phyloP scores from a whole-genome alignment of 768 basidiomycete genomes.

The Suillus paluster region DNA sequence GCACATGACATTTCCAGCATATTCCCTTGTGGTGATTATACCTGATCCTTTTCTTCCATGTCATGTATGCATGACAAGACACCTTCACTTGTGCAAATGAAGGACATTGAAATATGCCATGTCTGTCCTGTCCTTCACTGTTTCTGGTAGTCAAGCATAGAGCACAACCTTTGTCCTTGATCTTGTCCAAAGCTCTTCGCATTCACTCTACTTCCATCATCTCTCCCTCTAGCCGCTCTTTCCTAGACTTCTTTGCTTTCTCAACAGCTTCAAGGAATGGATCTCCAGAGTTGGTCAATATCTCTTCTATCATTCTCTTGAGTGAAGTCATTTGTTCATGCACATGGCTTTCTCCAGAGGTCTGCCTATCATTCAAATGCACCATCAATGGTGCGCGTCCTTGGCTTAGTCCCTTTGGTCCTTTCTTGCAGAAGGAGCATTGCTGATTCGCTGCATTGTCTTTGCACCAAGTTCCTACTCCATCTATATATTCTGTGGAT shows the following conservation, averaged over 20 bases:
- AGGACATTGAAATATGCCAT: not conserved
- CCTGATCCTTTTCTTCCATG: constrained; percentile 3
- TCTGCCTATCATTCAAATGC: too few relatives aligned
- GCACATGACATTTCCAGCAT: constrained; percentile 15
- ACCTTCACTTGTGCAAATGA: not conserved
- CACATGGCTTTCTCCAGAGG: too few relatives aligned
- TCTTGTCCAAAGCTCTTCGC: not conserved
- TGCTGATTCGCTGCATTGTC: too few relatives aligned
- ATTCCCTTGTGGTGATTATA: constrained; percentile 15
- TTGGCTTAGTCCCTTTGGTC: too few relatives aligned
- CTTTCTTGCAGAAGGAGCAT: too few relatives aligned
- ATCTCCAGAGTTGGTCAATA: not conserved
- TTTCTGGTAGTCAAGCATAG: too few relatives aligned
- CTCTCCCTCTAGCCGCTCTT: not conserved
- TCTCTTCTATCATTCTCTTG: too few relatives aligned
- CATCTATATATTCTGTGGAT: constrained; percentile 2
- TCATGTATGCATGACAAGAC: not conserved
- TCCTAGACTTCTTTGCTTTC: not conserved
- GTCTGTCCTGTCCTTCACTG: too few relatives aligned
- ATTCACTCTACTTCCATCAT: not conserved
- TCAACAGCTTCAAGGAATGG: too few relatives aligned
- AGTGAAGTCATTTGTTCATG: too few relatives aligned
- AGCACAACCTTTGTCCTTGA: not conserved
- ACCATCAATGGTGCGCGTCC: too few relatives aligned
- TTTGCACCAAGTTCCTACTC: too few relatives aligned